Conservation (phyloP, 2,329 filamentous ascomycete species). For the Cordyceps pruinosa region DNA sequence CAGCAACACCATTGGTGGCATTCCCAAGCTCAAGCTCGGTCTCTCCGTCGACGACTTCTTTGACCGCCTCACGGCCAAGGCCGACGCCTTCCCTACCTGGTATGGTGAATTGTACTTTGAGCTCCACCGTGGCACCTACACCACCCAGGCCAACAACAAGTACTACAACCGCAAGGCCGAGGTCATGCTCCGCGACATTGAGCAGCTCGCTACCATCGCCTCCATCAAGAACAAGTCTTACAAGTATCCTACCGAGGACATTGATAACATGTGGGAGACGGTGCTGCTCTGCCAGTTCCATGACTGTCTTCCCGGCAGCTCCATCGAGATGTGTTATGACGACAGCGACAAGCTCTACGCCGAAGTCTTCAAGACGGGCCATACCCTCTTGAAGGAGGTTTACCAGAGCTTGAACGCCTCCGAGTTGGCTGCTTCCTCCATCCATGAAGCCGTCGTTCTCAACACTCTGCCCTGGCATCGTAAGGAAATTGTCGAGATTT, state of each 20-base stretch:
- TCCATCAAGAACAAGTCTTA: conserved; percentile 67
- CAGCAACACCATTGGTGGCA: conserved; percentile 69
- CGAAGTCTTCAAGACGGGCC: conserved; percentile 70
- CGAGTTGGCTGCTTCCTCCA: conserved; percentile 31
- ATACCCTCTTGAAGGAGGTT: conserved; percentile 64
- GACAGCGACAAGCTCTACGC: conserved; percentile 88
- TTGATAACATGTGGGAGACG: conserved; percentile 93
- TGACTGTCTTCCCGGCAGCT: conserved; percentile 89
- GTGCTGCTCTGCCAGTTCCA: conserved; percentile 95
- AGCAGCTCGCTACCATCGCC: conserved; percentile 79
- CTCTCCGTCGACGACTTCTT: conserved; percentile 93
- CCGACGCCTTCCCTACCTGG: conserved; percentile 80
- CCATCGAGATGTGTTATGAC: conserved; percentile 96
- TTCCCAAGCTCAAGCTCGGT: conserved; percentile 85
- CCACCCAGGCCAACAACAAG: conserved; percentile 96
- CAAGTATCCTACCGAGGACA: conserved; percentile 87
- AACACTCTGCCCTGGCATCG: conserved; percentile 88
- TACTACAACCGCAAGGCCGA: conserved; percentile 85
- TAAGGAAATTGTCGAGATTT: conserved; percentile 63
- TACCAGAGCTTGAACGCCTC: conserved; percentile 60
- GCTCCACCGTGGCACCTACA: conserved; percentile 93
- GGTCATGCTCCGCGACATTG: conserved; percentile 76
- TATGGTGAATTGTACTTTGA: conserved; percentile 98
- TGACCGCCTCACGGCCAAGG: conserved; percentile 73
- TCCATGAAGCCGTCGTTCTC: conserved; percentile 54